phyloP scores from a whole-genome alignment of 2,329 filamentous ascomycete species.

The Uncinocarpus reesii region DNA sequence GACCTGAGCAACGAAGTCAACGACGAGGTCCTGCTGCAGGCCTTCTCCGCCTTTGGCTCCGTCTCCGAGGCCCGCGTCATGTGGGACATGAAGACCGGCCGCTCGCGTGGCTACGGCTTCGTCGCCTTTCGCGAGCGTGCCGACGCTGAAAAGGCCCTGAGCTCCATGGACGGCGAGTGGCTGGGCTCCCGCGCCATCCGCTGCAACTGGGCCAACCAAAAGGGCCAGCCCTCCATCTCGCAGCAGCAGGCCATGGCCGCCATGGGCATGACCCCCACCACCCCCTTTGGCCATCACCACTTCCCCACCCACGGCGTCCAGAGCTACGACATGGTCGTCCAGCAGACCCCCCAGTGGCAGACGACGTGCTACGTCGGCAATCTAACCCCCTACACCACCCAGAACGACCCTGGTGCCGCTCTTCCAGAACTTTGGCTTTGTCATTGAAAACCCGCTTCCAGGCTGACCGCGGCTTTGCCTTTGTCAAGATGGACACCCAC shows the following conservation, averaged over 20 bases:
- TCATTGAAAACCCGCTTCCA: constrained; percentile 97
- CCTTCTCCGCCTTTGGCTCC: constrained; percentile 88
- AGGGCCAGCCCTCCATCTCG: constrained; percentile 96
- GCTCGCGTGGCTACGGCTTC: constrained; percentile 94
- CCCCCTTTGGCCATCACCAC: constrained; percentile 87
- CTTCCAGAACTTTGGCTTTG: constrained; percentile 97
- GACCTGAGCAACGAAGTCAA: constrained; percentile 98
- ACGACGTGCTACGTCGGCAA: constrained; percentile 98
- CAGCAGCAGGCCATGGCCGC: constrained; percentile 95
- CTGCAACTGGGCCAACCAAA: constrained; percentile 99
- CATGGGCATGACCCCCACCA: constrained; percentile 97
- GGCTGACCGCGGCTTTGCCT: constrained; percentile 92
- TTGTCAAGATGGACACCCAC: constrained; percentile 98
- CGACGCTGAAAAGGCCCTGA: constrained; percentile 91
- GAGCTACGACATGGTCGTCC: constrained; percentile 94
- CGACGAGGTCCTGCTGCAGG: constrained; percentile 84
- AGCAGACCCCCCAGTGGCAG: constrained; percentile 94
- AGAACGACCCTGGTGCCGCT: constrained; percentile 93
- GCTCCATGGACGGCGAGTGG: constrained; percentile 98
- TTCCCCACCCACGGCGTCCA: constrained; percentile 95
- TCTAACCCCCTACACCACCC: constrained; percentile 91
- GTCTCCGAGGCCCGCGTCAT: constrained; percentile 97
- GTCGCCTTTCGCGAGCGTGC: constrained; percentile 89
- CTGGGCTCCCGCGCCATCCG: constrained; percentile 94
- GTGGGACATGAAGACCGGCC: constrained; percentile 99